Evolutionary conservation across 1,284 basidiomycete genomes (phyloP).

Genomic region (Sphagnurus paluster): DNA sequence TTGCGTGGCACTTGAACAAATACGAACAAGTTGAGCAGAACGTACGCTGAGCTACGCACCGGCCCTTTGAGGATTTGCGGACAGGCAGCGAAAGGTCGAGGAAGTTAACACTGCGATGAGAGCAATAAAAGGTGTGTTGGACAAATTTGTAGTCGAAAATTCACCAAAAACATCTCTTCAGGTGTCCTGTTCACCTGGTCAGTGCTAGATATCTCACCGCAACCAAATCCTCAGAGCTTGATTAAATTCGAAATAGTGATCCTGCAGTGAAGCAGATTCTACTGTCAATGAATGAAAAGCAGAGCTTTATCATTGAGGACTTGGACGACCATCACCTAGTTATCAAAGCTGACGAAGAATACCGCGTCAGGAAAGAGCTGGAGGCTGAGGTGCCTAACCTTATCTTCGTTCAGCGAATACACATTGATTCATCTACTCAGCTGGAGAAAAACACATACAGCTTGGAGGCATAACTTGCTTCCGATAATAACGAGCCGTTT

Average conservation of each 20-base stretch:
- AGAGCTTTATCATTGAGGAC: slow-evolving; percentile 84
- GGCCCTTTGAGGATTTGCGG: background rate
- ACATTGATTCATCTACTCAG: slow-evolving; percentile 1
- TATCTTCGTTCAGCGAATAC: background rate
- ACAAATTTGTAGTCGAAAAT: too few relatives aligned
- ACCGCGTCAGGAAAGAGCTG: slow-evolving; percentile 67
- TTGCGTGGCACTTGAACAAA: background rate
- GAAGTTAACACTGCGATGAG: slow-evolving; percentile 20
- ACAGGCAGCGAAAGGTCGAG: background rate
- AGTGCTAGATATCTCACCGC: slow-evolving; percentile 27
- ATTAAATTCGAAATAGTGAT: too few relatives aligned
- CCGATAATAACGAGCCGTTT: too few relatives aligned
- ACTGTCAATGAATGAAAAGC: slow-evolving; percentile 77
- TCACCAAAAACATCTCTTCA: slow-evolving; percentile 24
- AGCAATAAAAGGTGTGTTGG: slow-evolving; percentile 54
- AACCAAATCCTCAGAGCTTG: too few relatives aligned
- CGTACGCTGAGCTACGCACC: background rate
- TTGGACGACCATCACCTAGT: slow-evolving; percentile 84
- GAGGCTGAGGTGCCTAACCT: slow-evolving; percentile 64
- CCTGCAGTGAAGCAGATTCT: slow-evolving; percentile 90
- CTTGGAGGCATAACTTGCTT: slow-evolving; percentile 14
- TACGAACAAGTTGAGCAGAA: background rate
- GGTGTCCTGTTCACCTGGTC: slow-evolving; percentile 78
- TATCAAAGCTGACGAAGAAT: slow-evolving; percentile 80
- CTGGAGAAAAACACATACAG: slow-evolving; percentile 23